A percentile compares a stretch with the other conserved stretches of the same genome.
Evolutionary conservation across 2,329 filamentous ascomycete species (phyloP).

Genomic region (Penicillium fuscoglaucum): DNA sequence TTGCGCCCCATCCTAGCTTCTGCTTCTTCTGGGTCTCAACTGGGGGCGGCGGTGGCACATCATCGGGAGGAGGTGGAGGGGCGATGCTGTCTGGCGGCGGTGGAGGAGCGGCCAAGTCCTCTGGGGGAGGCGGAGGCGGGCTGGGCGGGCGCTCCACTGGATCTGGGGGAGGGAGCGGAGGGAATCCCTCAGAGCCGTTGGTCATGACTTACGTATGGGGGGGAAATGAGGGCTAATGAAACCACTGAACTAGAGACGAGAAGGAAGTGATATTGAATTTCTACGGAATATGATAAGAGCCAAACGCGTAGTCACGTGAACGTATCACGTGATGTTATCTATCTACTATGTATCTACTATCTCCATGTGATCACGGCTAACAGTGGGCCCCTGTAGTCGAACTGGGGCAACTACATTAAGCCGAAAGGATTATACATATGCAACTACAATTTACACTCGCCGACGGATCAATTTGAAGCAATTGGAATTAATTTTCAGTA

Average conservation of each 20-base stretch:
- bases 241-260: conserved; percentile 9
- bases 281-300: conserved; percentile 24
- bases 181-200: conserved; percentile 28
- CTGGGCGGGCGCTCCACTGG: conserved; percentile 39
- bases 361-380: neutral
- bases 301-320: conserved; percentile 29
- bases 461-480: neutral
- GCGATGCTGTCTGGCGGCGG: conserved; percentile 40
- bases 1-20: conserved; percentile 55
- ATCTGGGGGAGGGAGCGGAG: conserved; percentile 40
- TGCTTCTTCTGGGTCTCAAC: conserved; percentile 49
- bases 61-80: conserved; percentile 47
- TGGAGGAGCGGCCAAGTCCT: conserved; percentile 43
- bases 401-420: neutral
- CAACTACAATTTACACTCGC: neutral
- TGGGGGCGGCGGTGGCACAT: conserved; percentile 47
- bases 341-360: neutral
- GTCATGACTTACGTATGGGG: conserved; percentile 21
- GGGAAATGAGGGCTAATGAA: neutral
- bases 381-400: neutral
- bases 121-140: conserved; percentile 44
- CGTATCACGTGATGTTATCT: neutral
- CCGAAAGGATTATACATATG: neutral
- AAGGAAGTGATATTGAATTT: conserved; percentile 30
- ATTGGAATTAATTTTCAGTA: conserved; percentile 10